Conservation (phyloP, 768 basidiomycete species). For the Tremella yokohamensis region DNA sequence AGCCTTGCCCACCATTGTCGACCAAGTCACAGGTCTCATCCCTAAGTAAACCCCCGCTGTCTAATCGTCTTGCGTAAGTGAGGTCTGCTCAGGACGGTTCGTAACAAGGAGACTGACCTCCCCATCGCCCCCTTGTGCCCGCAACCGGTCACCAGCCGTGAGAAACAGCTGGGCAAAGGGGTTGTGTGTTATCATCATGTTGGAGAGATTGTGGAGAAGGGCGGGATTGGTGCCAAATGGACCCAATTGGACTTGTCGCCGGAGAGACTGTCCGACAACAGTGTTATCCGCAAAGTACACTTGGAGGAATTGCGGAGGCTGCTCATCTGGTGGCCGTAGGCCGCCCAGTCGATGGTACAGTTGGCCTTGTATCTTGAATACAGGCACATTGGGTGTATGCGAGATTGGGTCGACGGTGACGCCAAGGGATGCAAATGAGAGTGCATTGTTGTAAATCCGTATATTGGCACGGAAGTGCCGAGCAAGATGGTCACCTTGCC, state of each 20-base stretch:
- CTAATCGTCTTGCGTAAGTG: too few relatives aligned
- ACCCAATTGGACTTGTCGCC: neutral
- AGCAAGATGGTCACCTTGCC: neutral
- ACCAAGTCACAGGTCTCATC: too few relatives aligned
- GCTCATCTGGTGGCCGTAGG: neutral
- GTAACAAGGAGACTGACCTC: too few relatives aligned
- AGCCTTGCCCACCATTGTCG: too few relatives aligned
- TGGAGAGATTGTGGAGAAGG: neutral
- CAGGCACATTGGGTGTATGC: neutral
- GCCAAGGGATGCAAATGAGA: constrained; percentile 21
- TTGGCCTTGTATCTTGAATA: constrained; percentile 15
- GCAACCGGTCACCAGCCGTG: neutral
- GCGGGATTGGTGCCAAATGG: neutral
- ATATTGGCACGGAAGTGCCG: constrained; percentile 16
- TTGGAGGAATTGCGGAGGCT: constrained; percentile 13
- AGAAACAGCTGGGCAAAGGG: neutral
- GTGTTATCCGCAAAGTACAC: constrained; percentile 16
- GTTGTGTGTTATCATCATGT: neutral
- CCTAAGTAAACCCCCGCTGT: too few relatives aligned
- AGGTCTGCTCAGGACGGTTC: too few relatives aligned
- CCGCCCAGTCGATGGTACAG: constrained; percentile 18
- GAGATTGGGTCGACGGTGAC: constrained; percentile 8
- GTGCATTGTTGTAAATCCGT: constrained; percentile 24
- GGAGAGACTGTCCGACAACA: neutral
- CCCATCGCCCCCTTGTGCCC: too few relatives aligned